phyloP scores from a whole-genome alignment of 2,329 filamentous ascomycete genomes.

The Fusarium vanettenii region DNA sequence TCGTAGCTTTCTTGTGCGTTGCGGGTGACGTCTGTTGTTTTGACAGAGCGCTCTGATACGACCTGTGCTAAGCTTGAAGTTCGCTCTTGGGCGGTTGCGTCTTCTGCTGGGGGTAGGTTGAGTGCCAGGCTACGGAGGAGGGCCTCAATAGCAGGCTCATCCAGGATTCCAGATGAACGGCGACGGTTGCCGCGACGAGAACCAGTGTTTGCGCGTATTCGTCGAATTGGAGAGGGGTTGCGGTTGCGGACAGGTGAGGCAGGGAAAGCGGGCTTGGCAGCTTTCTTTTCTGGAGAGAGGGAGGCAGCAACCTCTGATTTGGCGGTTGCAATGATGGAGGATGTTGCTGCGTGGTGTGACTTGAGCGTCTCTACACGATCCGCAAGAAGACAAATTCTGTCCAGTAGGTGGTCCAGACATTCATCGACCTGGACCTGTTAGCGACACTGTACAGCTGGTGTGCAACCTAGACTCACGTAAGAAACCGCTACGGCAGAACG shows the following conservation, averaged over 20 bases:
- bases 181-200: slow-evolving; percentile 38
- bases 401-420: slow-evolving; percentile 63
- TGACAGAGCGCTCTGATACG: slow-evolving; percentile 54
- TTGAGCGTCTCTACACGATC: slow-evolving; percentile 57
- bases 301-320: slow-evolving; percentile 55
- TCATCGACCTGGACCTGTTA: slow-evolving; percentile 58
- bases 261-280: slow-evolving; percentile 38
- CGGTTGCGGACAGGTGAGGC: slow-evolving; percentile 52
- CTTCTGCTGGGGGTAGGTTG: slow-evolving; percentile 50
- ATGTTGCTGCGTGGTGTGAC: slow-evolving; percentile 57
- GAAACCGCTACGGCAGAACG: slow-evolving; percentile 60
- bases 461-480: slow-evolving; percentile 57
- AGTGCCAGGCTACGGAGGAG: slow-evolving; percentile 63
- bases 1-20: slow-evolving; percentile 65
- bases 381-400: slow-evolving; percentile 57
- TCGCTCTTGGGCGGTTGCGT: slow-evolving; percentile 38
- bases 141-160: slow-evolving; percentile 57
- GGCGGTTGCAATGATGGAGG: slow-evolving; percentile 55
- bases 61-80: slow-evolving; percentile 49
- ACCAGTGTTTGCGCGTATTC: slow-evolving; percentile 44
- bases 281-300: slow-evolving; percentile 33
- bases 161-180: slow-evolving; percentile 52
- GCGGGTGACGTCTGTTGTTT: slow-evolving; percentile 56
- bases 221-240: slow-evolving; percentile 50
- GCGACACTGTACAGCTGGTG: not conserved